Percentiles rank a stretch among this genome's conserved stretches.
phyloP scores from a whole-genome alignment of 495 filamentous ascomycete species.

The Trichocladium uniseriatum region DNA sequence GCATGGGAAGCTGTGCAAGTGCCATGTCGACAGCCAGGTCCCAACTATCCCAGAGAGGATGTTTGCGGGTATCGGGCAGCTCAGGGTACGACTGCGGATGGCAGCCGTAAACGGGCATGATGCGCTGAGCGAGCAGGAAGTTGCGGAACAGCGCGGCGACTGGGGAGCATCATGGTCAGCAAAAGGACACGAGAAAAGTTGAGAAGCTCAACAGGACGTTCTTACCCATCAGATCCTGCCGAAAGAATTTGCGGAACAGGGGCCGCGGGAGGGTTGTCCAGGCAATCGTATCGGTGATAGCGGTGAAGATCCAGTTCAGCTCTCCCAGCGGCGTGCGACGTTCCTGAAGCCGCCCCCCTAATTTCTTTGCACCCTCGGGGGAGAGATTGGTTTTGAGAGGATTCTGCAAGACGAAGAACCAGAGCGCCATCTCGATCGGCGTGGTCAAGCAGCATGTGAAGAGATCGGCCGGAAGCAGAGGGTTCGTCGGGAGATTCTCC shows the following conservation, averaged over 20 bases:
- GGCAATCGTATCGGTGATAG: constrained; percentile 97
- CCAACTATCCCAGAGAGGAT: constrained; percentile 96
- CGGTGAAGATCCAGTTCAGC: constrained; percentile 98
- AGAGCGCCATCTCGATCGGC: constrained; percentile 91
- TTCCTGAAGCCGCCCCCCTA: constrained; percentile 81
- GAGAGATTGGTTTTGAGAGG: constrained; percentile 67
- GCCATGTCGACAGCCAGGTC: constrained; percentile 96
- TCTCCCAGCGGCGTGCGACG: constrained; percentile 92
- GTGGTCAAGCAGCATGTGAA: constrained; percentile 96
- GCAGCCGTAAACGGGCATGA: constrained; percentile 93
- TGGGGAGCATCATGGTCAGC: neutral
- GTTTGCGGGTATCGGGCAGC: constrained; percentile 83
- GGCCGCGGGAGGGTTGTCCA: constrained; percentile 88
- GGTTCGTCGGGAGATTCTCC: constrained; percentile 95
- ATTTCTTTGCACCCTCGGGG: constrained; percentile 67
- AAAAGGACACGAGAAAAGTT: neutral
- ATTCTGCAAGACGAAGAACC: constrained; percentile 90
- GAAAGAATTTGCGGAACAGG: constrained; percentile 90
- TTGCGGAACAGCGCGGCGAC: constrained; percentile 94
- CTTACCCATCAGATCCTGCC: constrained; percentile 84
- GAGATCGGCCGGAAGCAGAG: constrained; percentile 84
- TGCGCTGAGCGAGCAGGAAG: constrained; percentile 85
- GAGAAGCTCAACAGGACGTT: neutral
- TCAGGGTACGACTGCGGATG: constrained; percentile 82
- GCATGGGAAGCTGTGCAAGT: constrained; percentile 76